Evolutionary conservation across 768 basidiomycete genomes (phyloP), one percentile per base, ranked within the genome.

Genomic region (Dacryopinax primogenitus): DNA sequence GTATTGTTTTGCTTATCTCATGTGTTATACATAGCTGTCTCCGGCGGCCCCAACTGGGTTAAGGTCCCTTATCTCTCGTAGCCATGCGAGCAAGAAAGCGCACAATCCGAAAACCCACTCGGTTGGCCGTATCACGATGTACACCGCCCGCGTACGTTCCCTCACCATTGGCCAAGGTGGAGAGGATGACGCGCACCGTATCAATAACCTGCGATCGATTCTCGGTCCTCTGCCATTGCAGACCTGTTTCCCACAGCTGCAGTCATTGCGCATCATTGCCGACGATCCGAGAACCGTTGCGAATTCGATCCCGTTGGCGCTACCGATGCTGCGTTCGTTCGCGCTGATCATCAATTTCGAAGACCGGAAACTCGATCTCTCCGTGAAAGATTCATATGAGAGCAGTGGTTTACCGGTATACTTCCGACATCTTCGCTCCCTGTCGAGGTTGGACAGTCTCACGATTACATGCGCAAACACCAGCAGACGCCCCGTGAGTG

Each of bases 121-220:
- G 23, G 51, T 58, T 21, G 51, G 51, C 9, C 51, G 51, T 6
- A 58, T 58, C 51, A 58, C 51, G 51, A 58, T 58, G 51, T 58
- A 58, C 30, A 58, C 51, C 3, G 51, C 51, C 32, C 51, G 51
- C 30, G 32, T 58, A 26, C 51, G 51, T 21, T 58, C 51, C 11
- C 51, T 58, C 51, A 58, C 51, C 26, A 58, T 58, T 32, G 51
- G 51, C 3, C 51, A 58, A 58, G 51, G 51, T 11, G 51, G 51
- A 13, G 51, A 26, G 32, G 51, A 58, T 18, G 51, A 58, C 18
- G 51, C 51, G 2, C 51, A 4, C 30, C 51, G 51, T 28, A 58
- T 58, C 11, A 28, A 11, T 21, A 58, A 58, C 32, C 30, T 58
- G 3, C 51, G 51, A 6, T 58, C 51, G 9, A 26, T 58, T 9